Evolutionary conservation across 306 rosid genomes (phyloP).

Genomic region (Hippophae rhamnoides): DNA sequence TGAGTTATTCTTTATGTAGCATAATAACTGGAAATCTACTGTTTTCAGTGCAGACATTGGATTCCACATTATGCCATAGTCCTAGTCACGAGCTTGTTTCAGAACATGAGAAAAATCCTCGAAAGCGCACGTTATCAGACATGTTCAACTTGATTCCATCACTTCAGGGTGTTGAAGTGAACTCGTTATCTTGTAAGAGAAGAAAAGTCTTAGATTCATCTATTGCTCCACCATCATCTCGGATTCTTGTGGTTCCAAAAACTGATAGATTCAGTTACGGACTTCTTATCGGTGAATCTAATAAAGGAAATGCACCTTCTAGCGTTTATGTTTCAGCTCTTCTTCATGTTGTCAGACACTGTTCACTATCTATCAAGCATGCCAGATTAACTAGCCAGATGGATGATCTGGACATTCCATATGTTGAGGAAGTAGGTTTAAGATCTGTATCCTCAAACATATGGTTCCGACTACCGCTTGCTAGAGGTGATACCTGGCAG

Average conservation of each 20-base stretch:
- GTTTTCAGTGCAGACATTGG: constrained; percentile 63
- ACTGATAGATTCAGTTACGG: constrained; percentile 56
- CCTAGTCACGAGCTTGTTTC: constrained; percentile 35
- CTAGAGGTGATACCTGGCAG: constrained; percentile 89
- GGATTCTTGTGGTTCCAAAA: constrained; percentile 29
- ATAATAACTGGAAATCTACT: constrained; percentile 24
- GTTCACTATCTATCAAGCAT: constrained; percentile 84
- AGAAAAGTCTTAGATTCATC: constrained; percentile 48
- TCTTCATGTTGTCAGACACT: constrained; percentile 91
- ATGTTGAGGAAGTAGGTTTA: constrained; percentile 88
- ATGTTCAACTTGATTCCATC: constrained; percentile 78
- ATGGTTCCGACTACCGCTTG: constrained; percentile 92
- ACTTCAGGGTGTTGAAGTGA: constrained; percentile 49
- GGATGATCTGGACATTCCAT: constrained; percentile 85
- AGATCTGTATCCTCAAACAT: constrained; percentile 76
- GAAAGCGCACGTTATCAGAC: constrained; percentile 68
- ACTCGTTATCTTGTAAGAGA: constrained; percentile 44
- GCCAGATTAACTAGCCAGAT: constrained; percentile 97
- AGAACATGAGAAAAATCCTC: constrained; percentile 50
- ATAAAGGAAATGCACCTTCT: constrained; percentile 80
- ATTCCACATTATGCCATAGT: constrained; percentile 33
- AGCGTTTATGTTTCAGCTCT: constrained; percentile 81
- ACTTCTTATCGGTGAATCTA: constrained; percentile 72
- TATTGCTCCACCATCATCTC: constrained; percentile 29
- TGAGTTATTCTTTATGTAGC: constrained; percentile 2